Percentiles rank a stretch among this genome's conserved stretches.
These are phyloP conservation scores for Erysimum pusillum DNA, from an alignment of 441 rosid species.

Conservation along the genomic window DNA sequence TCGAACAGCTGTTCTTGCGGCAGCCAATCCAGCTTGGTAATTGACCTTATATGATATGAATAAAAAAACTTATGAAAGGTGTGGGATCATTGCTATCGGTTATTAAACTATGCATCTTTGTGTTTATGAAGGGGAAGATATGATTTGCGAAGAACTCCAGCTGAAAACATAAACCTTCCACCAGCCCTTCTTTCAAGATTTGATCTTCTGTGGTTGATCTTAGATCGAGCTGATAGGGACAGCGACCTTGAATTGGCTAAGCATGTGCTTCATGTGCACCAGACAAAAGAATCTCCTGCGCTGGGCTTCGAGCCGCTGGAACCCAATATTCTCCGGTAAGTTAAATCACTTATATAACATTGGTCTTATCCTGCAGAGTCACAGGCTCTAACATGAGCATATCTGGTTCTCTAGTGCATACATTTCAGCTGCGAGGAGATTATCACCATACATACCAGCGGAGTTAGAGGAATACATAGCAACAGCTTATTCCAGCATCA, in stretches of 20 bases:
- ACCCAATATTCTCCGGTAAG: conserved; percentile 90
- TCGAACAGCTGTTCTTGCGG: conserved; percentile 98
- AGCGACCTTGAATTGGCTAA: conserved; percentile 97
- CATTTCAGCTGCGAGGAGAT: conserved; percentile 94
- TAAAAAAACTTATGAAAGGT: conserved; percentile 24
- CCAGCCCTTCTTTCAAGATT: conserved; percentile 97
- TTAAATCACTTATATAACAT: conserved; percentile 1
- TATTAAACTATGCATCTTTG: conserved; percentile 27
- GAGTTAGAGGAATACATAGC: conserved; percentile 96
- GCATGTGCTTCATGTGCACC: conserved; percentile 96
- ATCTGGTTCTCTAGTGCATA: conserved; percentile 71
- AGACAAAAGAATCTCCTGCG: conserved; percentile 89
- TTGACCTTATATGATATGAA: conserved; percentile 20
- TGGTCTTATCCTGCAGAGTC: conserved; percentile 10
- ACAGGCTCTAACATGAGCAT: conserved; percentile 19
- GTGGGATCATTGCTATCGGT: conserved; percentile 28
- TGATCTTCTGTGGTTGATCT: conserved; percentile 97
- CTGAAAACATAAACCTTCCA: conserved; percentile 97
- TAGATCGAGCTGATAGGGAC: conserved; percentile 99
- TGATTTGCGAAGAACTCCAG: conserved; percentile 96
- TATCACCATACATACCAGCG: conserved; percentile 83
- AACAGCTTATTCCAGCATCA: conserved; percentile 89
- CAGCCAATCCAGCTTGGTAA: conserved; percentile 99
- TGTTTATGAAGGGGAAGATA: conserved; percentile 89
- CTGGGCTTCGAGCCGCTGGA: conserved; percentile 95